A percentile compares a stretch with the other conserved stretches of the same genome.
Conservation (phyloP, 116 monocot species). For the Posidonia oceanica region DNA sequence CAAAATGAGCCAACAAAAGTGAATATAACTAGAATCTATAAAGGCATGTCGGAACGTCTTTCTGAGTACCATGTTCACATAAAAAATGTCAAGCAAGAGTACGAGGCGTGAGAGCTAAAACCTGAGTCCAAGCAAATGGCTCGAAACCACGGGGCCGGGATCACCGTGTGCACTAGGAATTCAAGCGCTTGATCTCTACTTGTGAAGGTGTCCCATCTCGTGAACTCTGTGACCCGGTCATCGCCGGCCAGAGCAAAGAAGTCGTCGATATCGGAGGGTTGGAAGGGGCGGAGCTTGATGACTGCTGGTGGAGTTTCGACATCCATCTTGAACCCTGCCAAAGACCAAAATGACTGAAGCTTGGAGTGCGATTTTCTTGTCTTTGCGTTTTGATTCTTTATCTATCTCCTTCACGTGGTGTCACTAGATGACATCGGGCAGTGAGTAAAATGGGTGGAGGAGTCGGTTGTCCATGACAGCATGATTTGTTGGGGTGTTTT, state of each 20-base stretch:
- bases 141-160: constrained; percentile 15
- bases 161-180: constrained; percentile 2
- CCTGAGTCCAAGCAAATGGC: constrained; percentile 12
- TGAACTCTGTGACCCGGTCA: constrained; percentile 5
- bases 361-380: too few species aligned
- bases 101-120: background rate
- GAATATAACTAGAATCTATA: too few species aligned
- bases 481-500: too few species aligned
- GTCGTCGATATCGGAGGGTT: constrained; percentile 5
- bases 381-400: too few species aligned
- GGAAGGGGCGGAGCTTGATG: constrained; percentile 2
- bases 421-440: too few species aligned
- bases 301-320: background rate
- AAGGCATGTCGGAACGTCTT: too few species aligned
- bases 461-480: too few species aligned
- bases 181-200: background rate
- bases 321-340: too few species aligned
- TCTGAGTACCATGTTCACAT: background rate
- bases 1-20: too few species aligned
- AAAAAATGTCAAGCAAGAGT: background rate
- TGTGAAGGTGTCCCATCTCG: constrained; percentile 3
- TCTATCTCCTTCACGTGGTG: too few species aligned
- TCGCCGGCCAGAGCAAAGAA: constrained; percentile 7
- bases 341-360: too few species aligned
- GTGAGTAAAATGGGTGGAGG: too few species aligned